Evolutionary conservation across 1,284 basidiomycete genomes (phyloP).

Genomic region (Apiotrichum domesticum): DNA sequence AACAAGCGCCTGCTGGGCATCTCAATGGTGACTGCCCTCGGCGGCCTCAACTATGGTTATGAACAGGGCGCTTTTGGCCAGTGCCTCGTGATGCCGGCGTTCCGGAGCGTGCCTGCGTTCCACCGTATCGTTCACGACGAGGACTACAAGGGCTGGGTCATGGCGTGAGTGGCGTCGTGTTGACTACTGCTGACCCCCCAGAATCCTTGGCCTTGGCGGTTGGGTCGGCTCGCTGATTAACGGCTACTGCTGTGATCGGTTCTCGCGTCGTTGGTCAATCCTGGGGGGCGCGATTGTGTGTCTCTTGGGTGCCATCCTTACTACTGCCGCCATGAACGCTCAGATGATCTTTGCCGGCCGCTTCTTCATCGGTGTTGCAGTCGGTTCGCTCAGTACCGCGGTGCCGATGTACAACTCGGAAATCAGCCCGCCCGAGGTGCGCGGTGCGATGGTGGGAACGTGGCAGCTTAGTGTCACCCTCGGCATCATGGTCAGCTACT

Average conservation of each 20-base stretch:
- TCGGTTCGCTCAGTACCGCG: slow-evolving; percentile 66
- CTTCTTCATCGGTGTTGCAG: slow-evolving; percentile 34
- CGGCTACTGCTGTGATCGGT: slow-evolving; percentile 21
- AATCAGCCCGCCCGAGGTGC: slow-evolving; percentile 63
- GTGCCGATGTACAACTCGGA: slow-evolving; percentile 57
- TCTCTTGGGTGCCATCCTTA: slow-evolving; percentile 19
- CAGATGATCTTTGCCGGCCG: slow-evolving; percentile 21
- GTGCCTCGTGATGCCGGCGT: slow-evolving; percentile 21
- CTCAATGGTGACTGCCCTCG: slow-evolving; percentile 17
- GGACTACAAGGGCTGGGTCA: slow-evolving; percentile 16
- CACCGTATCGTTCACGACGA: slow-evolving; percentile 11
- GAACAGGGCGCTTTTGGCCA: slow-evolving; percentile 19
- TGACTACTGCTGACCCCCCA: not conserved
- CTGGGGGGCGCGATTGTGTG: slow-evolving; percentile 20
- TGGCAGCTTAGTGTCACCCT: slow-evolving; percentile 68
- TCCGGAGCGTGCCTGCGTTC: slow-evolving; percentile 12
- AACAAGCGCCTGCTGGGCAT: slow-evolving; percentile 18
- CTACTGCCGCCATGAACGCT: slow-evolving; percentile 16
- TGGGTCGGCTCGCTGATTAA: slow-evolving; percentile 24
- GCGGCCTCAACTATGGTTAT: slow-evolving; percentile 19
- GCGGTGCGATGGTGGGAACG: slow-evolving; percentile 62
- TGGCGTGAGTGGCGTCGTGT: slow-evolving; percentile 2
- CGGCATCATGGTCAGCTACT: slow-evolving; percentile 55
- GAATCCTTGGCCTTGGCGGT: slow-evolving; percentile 19
- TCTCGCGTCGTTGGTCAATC: slow-evolving; percentile 22